A percentile compares a stretch with the other conserved stretches of the same genome.
Conservation (phyloP, 768 basidiomycete species). For the Macrolepiota albuminosa region DNA sequence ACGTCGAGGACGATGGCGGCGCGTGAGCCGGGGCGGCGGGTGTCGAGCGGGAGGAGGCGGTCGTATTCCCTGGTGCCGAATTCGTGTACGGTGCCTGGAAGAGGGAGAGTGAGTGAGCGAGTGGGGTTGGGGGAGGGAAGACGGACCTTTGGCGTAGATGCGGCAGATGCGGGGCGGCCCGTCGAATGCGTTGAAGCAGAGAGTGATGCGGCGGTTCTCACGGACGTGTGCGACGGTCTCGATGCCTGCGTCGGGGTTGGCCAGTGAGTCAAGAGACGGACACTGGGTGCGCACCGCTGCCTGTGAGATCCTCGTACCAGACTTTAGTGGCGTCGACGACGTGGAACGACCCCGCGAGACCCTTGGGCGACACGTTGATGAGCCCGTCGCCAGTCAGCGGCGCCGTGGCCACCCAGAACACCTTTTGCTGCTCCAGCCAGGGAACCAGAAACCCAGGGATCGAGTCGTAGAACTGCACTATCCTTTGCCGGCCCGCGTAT, state of each 20-base stretch:
- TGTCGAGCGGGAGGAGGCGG: slow-evolving; percentile 37
- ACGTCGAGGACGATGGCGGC: slow-evolving; percentile 58
- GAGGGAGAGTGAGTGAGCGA: neutral
- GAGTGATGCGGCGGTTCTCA: slow-evolving; percentile 57
- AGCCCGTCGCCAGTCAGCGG: slow-evolving; percentile 54
- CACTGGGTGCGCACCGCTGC: slow-evolving; percentile 45
- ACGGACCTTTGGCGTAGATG: slow-evolving; percentile 52
- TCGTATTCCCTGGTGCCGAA: slow-evolving; percentile 61
- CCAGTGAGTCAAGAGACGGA: too few relatives aligned
- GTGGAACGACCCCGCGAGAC: slow-evolving; percentile 55
- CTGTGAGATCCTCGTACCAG: slow-evolving; percentile 75
- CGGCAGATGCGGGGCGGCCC: slow-evolving; percentile 54
- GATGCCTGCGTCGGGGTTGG: slow-evolving; percentile 22
- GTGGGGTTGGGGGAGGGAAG: neutral
- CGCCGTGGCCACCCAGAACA: slow-evolving; percentile 71
- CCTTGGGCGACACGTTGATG: slow-evolving; percentile 69
- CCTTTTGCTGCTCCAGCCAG: slow-evolving; percentile 59
- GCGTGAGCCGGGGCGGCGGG: slow-evolving; percentile 52
- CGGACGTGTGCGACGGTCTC: slow-evolving; percentile 46
- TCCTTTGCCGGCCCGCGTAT: slow-evolving; percentile 17
- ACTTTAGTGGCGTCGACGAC: slow-evolving; percentile 46
- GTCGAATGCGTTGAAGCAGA: slow-evolving; percentile 60
- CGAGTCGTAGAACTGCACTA: slow-evolving; percentile 55
- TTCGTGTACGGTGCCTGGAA: slow-evolving; percentile 52
- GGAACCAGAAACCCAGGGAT: slow-evolving; percentile 47